These are phyloP conservation scores for Evernia prunastri DNA, from an alignment of 495 filamentous ascomycete genomes.

Conservation along the genomic window DNA sequence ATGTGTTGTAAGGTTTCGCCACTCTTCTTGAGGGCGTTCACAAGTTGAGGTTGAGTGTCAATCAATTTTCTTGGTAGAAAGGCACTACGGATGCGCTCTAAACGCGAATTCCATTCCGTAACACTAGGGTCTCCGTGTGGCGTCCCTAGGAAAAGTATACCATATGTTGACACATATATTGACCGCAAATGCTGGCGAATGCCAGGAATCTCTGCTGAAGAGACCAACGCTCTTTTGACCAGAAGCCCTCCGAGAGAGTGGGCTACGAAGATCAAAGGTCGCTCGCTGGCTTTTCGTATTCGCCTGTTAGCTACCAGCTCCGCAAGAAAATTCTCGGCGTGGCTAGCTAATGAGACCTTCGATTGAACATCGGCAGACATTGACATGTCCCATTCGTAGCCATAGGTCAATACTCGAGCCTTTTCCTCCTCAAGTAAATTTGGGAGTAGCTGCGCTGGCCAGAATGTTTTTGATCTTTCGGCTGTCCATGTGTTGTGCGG, in stretches of 20 bases:
- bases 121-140: constrained; percentile 72
- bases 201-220: constrained; percentile 55
- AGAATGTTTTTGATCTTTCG: constrained; percentile 57
- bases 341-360: constrained; percentile 71
- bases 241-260: constrained; percentile 79
- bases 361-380: constrained; percentile 51
- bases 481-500: constrained; percentile 70
- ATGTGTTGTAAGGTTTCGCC: constrained; percentile 77
- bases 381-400: constrained; percentile 75
- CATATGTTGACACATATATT: constrained; percentile 76
- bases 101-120: constrained; percentile 66
- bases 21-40: constrained; percentile 66
- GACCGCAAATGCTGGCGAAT: constrained; percentile 68
- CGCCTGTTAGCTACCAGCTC: constrained; percentile 50
- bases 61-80: constrained; percentile 65
- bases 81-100: constrained; percentile 64
- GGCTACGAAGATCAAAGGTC: constrained; percentile 79
- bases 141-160: constrained; percentile 81
- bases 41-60: constrained; percentile 60
- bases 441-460: constrained; percentile 71
- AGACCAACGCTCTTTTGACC: constrained; percentile 64
- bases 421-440: constrained; percentile 51
- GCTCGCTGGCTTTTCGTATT: constrained; percentile 46
- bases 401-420: constrained; percentile 71
- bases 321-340: constrained; percentile 71